Conservation (phyloP, 2,329 filamentous ascomycete genomes). For the Fusarium chaquense region DNA sequence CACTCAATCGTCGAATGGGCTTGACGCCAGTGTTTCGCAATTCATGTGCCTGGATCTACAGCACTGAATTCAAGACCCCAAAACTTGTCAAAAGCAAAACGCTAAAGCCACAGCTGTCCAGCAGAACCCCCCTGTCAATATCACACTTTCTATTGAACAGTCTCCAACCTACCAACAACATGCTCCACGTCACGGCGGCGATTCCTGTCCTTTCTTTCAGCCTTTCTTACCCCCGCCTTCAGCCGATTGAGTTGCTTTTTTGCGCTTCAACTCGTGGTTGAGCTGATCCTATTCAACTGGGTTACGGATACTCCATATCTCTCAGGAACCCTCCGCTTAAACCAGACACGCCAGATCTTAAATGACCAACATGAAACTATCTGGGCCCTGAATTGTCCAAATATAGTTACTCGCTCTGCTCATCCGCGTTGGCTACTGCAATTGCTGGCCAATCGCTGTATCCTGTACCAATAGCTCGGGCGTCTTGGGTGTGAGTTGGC, state of each 20-base stretch:
- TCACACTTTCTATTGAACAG: conserved; percentile 19
- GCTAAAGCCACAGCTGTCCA: conserved; percentile 9
- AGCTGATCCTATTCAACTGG: conserved; percentile 15
- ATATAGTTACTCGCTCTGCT: conserved; percentile 24
- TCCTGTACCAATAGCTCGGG: conserved; percentile 28
- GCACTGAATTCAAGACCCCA: background rate
- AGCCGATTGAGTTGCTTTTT: conserved; percentile 22
- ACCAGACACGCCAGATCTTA: conserved; percentile 5
- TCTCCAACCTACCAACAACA: conserved; percentile 15
- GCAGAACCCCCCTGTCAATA: conserved; percentile 39
- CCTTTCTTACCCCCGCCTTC: conserved; percentile 1
- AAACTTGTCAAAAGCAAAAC: conserved; percentile 1
- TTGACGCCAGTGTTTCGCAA: conserved; percentile 37
- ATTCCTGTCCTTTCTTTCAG: conserved; percentile 3
- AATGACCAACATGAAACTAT: conserved; percentile 15
- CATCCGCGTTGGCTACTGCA: conserved; percentile 1
- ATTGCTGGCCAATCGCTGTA: conserved; percentile 32
- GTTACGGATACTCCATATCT: conserved; percentile 36
- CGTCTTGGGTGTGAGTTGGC: conserved; percentile 43
- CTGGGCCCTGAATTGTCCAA: conserved; percentile 12
- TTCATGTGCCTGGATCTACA: conserved; percentile 3
- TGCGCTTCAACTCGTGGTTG: conserved; percentile 11
- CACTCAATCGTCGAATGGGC: conserved; percentile 18
- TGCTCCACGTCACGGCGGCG: conserved; percentile 22
- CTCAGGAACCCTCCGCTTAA: conserved; percentile 20